phyloP scores from a whole-genome alignment of 2,329 filamentous ascomycete genomes.

The Cyclaneusma minus region DNA sequence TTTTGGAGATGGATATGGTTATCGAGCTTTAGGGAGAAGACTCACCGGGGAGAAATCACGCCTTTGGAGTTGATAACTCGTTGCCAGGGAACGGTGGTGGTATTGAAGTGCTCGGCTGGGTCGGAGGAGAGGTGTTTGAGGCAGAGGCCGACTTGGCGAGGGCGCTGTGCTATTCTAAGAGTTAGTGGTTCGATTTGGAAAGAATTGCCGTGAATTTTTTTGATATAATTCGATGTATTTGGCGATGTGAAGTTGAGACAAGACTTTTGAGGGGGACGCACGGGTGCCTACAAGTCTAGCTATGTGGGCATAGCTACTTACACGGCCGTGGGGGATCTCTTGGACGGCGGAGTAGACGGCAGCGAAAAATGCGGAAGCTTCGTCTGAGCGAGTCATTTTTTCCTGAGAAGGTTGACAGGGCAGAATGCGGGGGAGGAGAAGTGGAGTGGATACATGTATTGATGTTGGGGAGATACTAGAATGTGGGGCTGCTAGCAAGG shows the following conservation, averaged over 20 bases:
- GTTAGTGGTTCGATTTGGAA: background rate
- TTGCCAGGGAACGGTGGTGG: constrained; percentile 82
- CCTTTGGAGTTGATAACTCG: constrained; percentile 81
- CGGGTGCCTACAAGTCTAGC: constrained; percentile 57
- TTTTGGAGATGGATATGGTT: too few relatives aligned
- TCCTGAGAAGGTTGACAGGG: too few relatives aligned
- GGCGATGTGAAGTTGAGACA: constrained; percentile 3
- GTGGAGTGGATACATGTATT: background rate
- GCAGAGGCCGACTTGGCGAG: constrained; percentile 77
- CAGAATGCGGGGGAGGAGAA: background rate
- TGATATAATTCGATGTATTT: background rate
- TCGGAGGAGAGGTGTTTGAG: constrained; percentile 63
- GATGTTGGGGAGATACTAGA: background rate
- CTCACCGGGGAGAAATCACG: constrained; percentile 66
- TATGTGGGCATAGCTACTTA: constrained; percentile 80
- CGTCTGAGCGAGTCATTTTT: constrained; percentile 54
- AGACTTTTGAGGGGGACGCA: constrained; percentile 23
- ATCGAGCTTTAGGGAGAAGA: background rate
- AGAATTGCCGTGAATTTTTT: constrained; percentile 2
- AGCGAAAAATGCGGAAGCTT: constrained; percentile 58
- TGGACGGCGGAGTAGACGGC: constrained; percentile 73
- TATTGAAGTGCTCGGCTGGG: constrained; percentile 42
- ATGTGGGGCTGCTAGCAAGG: too few relatives aligned
- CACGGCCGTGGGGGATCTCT: constrained; percentile 67
- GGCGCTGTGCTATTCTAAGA: constrained; percentile 43